Evolutionary conservation across 768 basidiomycete genomes (phyloP), one percentile per base, ranked within the genome.

Genomic region (Xerocomellus intermedius): DNA sequence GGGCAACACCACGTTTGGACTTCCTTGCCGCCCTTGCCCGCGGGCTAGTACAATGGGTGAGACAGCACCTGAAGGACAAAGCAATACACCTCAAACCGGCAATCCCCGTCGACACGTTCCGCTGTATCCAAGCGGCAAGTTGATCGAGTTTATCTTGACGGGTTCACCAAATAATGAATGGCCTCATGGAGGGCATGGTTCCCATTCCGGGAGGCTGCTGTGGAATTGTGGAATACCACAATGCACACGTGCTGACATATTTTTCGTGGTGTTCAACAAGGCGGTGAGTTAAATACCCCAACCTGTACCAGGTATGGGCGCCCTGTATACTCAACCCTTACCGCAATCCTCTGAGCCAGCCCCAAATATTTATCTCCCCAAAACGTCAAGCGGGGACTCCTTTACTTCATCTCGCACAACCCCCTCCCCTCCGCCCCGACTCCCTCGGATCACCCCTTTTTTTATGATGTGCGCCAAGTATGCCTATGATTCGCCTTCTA

Each of bases 231-330:
- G 54, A 66, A 39, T 9, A 49, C 48, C 52, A 68, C 66, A 69
- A 64, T 60, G 39, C 67, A 54, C 53, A 39, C 54, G 37, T 61
- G 56, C 17, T 42, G 39, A 53, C 53, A 52, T 42, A 24, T 37
- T 9, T 50, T 38, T 58, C 19, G 35, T 55, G 49, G 45, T 54
- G 26, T 35, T 44, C 39, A 24, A 45, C 52, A 42, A 41, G 30
- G 41, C 42, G 56, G 60, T 42, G 47, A 59, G 64, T 67, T 67
- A 68, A 68, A 67, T 68, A 68, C 57, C 36, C 3, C 24, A 28
- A 42, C 35, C 22, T 36, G 42, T 35, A n/a, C 21, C 33, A 32
- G 32, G 32, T n/a, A 21, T 30, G 37, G 28, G 44, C 28, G 22
- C 44, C 55, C 58, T 38, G 42, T 53, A 32, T 42, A 14, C 37